Percentiles rank a stretch among this genome's conserved stretches.
Evolutionary conservation across 148 eudicot species (phyloP).

Genomic region (Vaccinium corymbosum): DNA sequence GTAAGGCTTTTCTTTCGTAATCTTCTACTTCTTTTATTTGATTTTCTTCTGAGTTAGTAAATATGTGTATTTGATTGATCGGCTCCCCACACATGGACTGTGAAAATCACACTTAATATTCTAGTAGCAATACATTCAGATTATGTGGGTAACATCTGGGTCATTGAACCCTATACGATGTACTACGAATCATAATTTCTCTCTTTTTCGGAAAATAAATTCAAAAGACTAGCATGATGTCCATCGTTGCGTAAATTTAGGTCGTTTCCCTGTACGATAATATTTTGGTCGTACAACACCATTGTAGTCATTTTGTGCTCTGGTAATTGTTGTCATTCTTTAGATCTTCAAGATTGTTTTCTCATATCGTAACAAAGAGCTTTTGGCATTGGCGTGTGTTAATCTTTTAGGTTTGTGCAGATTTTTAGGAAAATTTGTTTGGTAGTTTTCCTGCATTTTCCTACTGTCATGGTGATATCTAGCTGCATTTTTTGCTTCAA

Average conservation of each 20-base stretch:
- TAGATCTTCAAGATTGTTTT: not conserved
- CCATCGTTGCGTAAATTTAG: not conserved
- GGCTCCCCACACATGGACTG: not conserved
- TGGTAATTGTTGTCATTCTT: not conserved
- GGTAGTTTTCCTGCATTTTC: not conserved
- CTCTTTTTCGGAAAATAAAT: not conserved
- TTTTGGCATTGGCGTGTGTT: not conserved
- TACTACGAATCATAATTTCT: not conserved
- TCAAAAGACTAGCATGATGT: not conserved
- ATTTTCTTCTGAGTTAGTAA: not conserved
- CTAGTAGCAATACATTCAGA: conserved; percentile 3
- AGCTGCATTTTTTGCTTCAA: not conserved
- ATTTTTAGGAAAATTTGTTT: not conserved
- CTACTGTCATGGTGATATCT: not conserved
- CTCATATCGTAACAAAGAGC: not conserved
- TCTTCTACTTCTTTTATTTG: not conserved
- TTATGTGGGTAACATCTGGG: not conserved
- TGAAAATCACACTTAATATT: conserved; percentile 7
- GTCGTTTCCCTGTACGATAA: not conserved
- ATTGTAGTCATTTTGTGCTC: not conserved
- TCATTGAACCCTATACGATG: not conserved
- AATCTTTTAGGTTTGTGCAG: not conserved
- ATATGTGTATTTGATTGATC: conserved; percentile 23
- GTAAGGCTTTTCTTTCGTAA: conserved; percentile 21
- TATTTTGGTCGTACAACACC: not conserved